A percentile compares a stretch with the other conserved stretches of the same genome.
These are phyloP conservation scores for Epichloe coenophiala DNA, from an alignment of 2,329 filamentous ascomycete genomes.

Conservation along the genomic window DNA sequence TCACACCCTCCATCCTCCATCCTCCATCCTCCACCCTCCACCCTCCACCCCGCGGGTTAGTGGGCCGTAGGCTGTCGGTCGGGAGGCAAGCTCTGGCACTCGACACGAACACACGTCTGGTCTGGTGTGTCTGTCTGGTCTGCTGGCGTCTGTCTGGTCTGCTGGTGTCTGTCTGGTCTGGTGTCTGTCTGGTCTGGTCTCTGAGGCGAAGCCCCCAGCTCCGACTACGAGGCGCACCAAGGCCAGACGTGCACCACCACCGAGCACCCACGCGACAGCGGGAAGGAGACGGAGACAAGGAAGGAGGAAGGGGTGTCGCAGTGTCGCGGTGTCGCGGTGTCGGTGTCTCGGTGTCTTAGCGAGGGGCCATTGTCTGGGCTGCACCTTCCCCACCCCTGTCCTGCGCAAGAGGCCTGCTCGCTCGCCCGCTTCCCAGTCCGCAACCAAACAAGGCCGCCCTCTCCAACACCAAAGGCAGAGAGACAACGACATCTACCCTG, in stretches of 20 bases:
- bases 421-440: not conserved
- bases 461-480: not conserved
- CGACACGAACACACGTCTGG: not conserved
- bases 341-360: not conserved
- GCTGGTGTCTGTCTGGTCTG: not conserved
- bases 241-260: not conserved
- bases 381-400: slow-evolving; percentile 1
- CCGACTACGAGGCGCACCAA: too few relatives aligned
- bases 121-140: not conserved
- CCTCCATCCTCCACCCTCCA: not conserved
- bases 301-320: not conserved
- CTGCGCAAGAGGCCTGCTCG: slow-evolving; percentile 1
- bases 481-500: not conserved
- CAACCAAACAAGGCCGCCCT: not conserved
- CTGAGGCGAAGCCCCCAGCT: not conserved
- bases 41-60: not conserved
- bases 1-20: not conserved
- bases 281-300: not conserved
- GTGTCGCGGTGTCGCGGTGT: not conserved
- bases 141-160: too few relatives aligned
- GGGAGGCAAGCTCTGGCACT: not conserved
- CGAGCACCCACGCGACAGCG: not conserved
- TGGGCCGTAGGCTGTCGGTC: not conserved
- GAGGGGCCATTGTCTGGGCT: not conserved
- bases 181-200: not conserved